A percentile compares a stretch with the other conserved stretches of the same genome.
Conservation (phyloP, 2,329 filamentous ascomycete genomes). For the Ampelomyces quisqualis region DNA sequence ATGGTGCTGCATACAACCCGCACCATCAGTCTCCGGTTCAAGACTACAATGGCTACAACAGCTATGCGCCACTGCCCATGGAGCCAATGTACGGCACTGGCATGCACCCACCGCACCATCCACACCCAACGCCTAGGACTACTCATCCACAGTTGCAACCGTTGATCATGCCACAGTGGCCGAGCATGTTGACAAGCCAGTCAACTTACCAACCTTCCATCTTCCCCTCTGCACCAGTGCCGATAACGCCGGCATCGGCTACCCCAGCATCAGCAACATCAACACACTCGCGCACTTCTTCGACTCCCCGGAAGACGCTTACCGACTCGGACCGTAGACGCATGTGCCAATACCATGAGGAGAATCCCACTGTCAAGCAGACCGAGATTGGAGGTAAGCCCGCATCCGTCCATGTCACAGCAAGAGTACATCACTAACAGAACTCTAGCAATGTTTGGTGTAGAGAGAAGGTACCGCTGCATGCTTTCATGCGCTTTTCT, state of each 20-base stretch:
- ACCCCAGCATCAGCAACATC: constrained; percentile 45
- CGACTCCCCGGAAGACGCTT: constrained; percentile 79
- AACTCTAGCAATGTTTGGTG: constrained; percentile 75
- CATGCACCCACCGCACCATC: constrained; percentile 43
- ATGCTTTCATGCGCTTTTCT: constrained; percentile 8
- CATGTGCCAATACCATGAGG: constrained; percentile 93
- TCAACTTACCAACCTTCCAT: constrained; percentile 44
- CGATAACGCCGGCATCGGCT: constrained; percentile 42
- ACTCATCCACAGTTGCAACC: constrained; percentile 46
- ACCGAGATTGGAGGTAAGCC: constrained; percentile 85
- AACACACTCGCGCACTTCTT: constrained; percentile 45
- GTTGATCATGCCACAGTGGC: constrained; percentile 46
- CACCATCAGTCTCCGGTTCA: constrained; percentile 45
- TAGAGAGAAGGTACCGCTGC: constrained; percentile 81
- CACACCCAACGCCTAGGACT: constrained; percentile 33
- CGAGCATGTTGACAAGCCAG: constrained; percentile 47
- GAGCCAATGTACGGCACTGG: constrained; percentile 41
- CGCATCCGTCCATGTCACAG: constrained; percentile 17
- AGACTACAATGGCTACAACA: constrained; percentile 44
- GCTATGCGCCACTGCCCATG: constrained; percentile 43
- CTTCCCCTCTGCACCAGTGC: constrained; percentile 41
- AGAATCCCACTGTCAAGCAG: constrained; percentile 88
- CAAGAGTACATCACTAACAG: constrained; percentile 31
- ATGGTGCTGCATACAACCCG: constrained; percentile 32
- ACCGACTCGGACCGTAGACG: constrained; percentile 85